phyloP scores from a whole-genome alignment of 805 yeast genomes.

The Teunomyces gatunensis region DNA sequence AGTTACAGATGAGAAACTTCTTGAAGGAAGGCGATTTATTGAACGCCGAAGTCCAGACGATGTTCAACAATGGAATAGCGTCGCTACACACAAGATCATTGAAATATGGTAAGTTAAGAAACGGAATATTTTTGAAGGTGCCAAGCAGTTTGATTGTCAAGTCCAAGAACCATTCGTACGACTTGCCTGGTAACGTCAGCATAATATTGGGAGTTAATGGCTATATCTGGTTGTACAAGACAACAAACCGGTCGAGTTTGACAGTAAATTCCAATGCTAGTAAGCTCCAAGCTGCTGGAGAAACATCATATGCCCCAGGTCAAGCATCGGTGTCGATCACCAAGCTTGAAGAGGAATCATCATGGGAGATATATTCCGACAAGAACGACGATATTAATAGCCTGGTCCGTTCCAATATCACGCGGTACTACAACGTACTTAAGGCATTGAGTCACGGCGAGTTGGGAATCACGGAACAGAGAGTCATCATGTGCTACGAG shows the following conservation, averaged over 20 bases:
- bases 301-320: conserved; percentile 47
- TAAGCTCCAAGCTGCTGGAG: conserved; percentile 38
- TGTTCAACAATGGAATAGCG: conserved; percentile 88
- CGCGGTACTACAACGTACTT: conserved; percentile 82
- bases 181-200: conserved; percentile 91
- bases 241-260: conserved; percentile 31
- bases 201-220: conserved; percentile 94
- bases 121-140: conserved; percentile 78
- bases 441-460: conserved; percentile 80
- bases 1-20: conserved; percentile 90
- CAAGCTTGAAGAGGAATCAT: conserved; percentile 84
- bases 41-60: conserved; percentile 92
- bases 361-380: conserved; percentile 94
- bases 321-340: conserved; percentile 70
- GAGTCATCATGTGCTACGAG: conserved; percentile 82
- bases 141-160: conserved; percentile 82
- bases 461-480: conserved; percentile 79
- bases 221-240: conserved; percentile 84
- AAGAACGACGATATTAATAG: conserved; percentile 71
- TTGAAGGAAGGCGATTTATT: conserved; percentile 93
- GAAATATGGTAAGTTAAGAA: conserved; percentile 91
- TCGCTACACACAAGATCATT: conserved; percentile 92
- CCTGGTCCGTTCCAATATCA: conserved; percentile 65
- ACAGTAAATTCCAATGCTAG: conserved; percentile 23
- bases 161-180: conserved; percentile 82